A percentile compares a stretch with the other conserved stretches of the same genome.
These are phyloP conservation scores for Magnaporthales sp. DNA, from an alignment of 2,329 filamentous ascomycete genomes.

Conservation along the genomic window DNA sequence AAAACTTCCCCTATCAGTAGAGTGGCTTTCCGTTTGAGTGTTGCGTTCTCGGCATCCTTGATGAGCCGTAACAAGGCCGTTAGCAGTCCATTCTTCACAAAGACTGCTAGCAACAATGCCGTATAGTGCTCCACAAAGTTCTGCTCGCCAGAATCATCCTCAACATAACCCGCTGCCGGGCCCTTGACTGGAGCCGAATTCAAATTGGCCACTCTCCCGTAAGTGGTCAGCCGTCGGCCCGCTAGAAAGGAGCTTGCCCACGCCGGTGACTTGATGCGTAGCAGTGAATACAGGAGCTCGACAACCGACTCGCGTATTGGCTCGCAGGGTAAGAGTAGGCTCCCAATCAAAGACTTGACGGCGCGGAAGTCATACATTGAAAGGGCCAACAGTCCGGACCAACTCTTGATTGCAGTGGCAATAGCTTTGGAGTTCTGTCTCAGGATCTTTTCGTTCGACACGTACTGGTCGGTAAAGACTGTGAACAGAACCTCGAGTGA, in stretches of 20 bases:
- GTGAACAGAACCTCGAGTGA: constrained; percentile 87
- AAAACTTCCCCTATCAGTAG: constrained; percentile 85
- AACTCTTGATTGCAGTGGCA: constrained; percentile 80
- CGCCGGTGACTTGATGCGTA: constrained; percentile 85
- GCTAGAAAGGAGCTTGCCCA: constrained; percentile 97
- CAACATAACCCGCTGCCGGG: constrained; percentile 38
- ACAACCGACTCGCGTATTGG: constrained; percentile 66
- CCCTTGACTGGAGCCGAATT: constrained; percentile 49
- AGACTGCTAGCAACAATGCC: constrained; percentile 73
- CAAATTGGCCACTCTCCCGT: constrained; percentile 84
- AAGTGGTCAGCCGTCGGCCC: constrained; percentile 85
- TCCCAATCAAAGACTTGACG: constrained; percentile 67
- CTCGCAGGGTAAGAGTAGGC: constrained; percentile 48
- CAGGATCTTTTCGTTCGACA: constrained; percentile 51
- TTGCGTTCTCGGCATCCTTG: constrained; percentile 57
- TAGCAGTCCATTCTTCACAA: constrained; percentile 74
- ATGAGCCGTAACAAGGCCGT: constrained; percentile 54
- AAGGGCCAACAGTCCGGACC: constrained; percentile 83
- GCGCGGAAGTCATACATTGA: constrained; percentile 84
- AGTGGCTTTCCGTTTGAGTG: constrained; percentile 79
- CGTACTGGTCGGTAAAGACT: constrained; percentile 77
- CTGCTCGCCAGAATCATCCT: constrained; percentile 63
- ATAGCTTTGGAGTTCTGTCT: constrained; percentile 92
- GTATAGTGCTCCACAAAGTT: constrained; percentile 94
- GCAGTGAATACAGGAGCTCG: constrained; percentile 69